Evolutionary conservation across 78 protist species (phyloP).

Genomic region (Speleostelium caveatum): DNA sequence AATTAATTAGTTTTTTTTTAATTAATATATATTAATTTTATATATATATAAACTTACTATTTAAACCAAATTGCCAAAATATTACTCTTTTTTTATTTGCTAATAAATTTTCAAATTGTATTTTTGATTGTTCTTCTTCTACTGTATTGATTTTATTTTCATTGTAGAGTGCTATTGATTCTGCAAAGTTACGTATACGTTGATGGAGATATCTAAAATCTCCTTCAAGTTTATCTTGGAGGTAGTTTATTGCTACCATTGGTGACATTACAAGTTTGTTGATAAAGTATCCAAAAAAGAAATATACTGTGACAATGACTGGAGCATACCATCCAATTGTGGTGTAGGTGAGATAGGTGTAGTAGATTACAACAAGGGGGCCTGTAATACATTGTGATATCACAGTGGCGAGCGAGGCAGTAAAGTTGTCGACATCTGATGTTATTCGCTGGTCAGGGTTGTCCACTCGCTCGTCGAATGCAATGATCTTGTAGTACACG

Average conservation of each 20-base stretch:
- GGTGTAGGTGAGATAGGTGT: slow-evolving; percentile 49
- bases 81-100: slow-evolving; percentile 40
- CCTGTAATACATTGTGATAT: slow-evolving; percentile 48
- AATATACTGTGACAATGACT: slow-evolving; percentile 55
- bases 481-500: slow-evolving; percentile 37
- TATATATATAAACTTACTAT: slow-evolving; percentile 23
- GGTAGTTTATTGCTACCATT: slow-evolving; percentile 24
- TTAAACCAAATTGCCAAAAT: slow-evolving; percentile 47
- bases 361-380: slow-evolving; percentile 59
- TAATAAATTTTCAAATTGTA: slow-evolving; percentile 33
- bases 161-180: slow-evolving; percentile 76
- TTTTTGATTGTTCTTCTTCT: slow-evolving; percentile 51
- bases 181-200: slow-evolving; percentile 69
- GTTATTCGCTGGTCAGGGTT: slow-evolving; percentile 83
- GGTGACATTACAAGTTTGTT: slow-evolving; percentile 76
- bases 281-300: slow-evolving; percentile 50
- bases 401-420: slow-evolving; percentile 12
- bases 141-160: not conserved
- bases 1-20: too few species aligned
- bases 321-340: slow-evolving; percentile 84
- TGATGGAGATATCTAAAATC: slow-evolving; percentile 83
- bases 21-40: not conserved
- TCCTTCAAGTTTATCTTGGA: slow-evolving; percentile 83
- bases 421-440: slow-evolving; percentile 69
- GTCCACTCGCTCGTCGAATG: slow-evolving; percentile 35